phyloP scores from a whole-genome alignment of 345 rosid species.

The Syzygium oleosum region DNA sequence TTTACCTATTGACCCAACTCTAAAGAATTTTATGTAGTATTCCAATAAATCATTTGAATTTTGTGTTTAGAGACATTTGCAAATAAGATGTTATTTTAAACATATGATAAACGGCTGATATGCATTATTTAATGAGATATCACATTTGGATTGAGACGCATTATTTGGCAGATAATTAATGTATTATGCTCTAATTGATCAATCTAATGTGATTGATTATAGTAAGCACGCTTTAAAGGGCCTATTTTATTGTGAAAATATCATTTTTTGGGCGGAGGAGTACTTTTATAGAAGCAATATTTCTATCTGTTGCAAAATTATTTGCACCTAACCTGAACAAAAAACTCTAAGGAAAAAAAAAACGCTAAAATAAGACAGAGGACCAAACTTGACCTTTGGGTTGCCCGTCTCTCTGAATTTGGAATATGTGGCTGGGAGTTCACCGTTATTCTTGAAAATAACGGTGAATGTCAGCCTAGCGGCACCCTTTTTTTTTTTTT shows the following conservation, averaged over 20 bases:
- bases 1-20: no score
- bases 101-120: not conserved
- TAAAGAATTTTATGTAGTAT: no score
- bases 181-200: not conserved
- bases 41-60: not conserved
- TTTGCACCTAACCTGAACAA: not conserved
- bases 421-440: not conserved
- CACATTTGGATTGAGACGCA: not conserved
- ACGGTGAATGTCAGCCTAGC: not conserved
- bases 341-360: not conserved
- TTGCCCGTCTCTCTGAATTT: not conserved
- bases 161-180: not conserved
- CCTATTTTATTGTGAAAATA: not conserved
- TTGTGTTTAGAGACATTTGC: not conserved
- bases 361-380: not conserved
- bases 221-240: not conserved
- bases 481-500: not conserved
- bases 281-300: not conserved
- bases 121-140: not conserved
- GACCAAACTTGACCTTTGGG: not conserved
- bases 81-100: not conserved
- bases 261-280: not conserved
- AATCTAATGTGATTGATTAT: not conserved
- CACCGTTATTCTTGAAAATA: not conserved
- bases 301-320: not conserved